Base-by-base conservation (phyloP, 352 stramenopile species). In the Peronospora destructor region DNA sequence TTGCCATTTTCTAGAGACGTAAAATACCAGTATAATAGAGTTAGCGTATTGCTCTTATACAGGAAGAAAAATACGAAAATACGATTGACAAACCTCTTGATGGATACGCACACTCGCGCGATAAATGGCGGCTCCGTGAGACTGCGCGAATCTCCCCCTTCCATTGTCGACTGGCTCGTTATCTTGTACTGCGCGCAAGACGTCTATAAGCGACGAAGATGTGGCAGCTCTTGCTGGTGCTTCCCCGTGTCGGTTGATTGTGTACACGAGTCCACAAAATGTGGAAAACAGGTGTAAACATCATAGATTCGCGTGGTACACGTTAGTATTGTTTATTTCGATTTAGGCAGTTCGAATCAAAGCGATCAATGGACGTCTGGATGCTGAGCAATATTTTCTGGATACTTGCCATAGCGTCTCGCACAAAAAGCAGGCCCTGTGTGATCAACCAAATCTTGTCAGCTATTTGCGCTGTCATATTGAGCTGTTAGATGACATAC, bases 1-100 rank as follows among this genome's bases (percentile, higher is more conserved):
- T 76, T 99, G 96, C 76, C 85, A 97, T 68, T 95, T 95, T 64
- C 88, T 97, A 59, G n/a, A 25, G 11, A 14, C 17, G 6, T 11
- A 56, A 23, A 3, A 21, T 45, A 26, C 21, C 26, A 4, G 26
- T 30, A 30, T 34, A 21, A 21, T 21, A 21, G 3, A 21, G 3
- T 21, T 21, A 21, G 19, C 19, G 3, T 21, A 35, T 13, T 33
- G 14, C 2, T 42, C 13, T 42, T 6, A 23, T 21, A 33, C 23
- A 47, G 11, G 16, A 25, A 28, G 19, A 3, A 21, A 21, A 21
- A 21, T 21, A 21, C 19, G 19, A 21, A n/a, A 21, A 21, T 21
- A 21, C 19, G 19, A 21, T 21, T 7, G 4, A 44, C 43, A n/a
- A 57, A 93, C 82, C 82, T 74, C 57, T 81, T 83, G 33, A 93